These are phyloP conservation scores for Sclerotiophoma versabilis DNA, from an alignment of 2,329 filamentous ascomycete genomes.

Conservation along the genomic window DNA sequence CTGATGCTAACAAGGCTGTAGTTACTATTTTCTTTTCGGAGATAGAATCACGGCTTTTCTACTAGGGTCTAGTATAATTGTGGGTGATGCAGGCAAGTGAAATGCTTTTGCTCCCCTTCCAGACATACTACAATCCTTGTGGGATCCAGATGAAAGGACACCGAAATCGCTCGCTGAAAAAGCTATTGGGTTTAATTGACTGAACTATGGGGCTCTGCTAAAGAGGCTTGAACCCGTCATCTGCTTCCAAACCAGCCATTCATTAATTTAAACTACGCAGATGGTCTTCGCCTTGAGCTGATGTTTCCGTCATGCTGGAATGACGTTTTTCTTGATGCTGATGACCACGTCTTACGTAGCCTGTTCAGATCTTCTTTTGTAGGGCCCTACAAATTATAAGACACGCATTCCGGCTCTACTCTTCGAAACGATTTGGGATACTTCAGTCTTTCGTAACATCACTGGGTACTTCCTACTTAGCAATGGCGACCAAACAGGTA, in stretches of 20 bases:
- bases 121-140: slow-evolving; percentile 4
- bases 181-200: slow-evolving; percentile 23
- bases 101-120: background rate
- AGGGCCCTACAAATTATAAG: background rate
- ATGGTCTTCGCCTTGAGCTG: background rate
- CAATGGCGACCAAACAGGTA: slow-evolving; percentile 72
- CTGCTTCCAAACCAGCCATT: background rate
- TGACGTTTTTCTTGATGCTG: background rate
- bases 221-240: slow-evolving; percentile 29
- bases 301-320: background rate
- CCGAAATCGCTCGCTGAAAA: slow-evolving; percentile 18
- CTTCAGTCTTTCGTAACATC: slow-evolving; percentile 39
- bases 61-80: background rate
- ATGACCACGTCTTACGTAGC: background rate
- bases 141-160: slow-evolving; percentile 16
- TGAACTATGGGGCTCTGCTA: slow-evolving; percentile 16
- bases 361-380: background rate
- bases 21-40: background rate
- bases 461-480: slow-evolving; percentile 76
- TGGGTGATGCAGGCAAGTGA: background rate
- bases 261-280: background rate
- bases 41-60: background rate
- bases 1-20: background rate
- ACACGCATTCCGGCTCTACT: background rate
- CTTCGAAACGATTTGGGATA: slow-evolving; percentile 81